Evolutionary conservation across 345 rosid species (phyloP).

Genomic region (Theobroma cacao): DNA sequence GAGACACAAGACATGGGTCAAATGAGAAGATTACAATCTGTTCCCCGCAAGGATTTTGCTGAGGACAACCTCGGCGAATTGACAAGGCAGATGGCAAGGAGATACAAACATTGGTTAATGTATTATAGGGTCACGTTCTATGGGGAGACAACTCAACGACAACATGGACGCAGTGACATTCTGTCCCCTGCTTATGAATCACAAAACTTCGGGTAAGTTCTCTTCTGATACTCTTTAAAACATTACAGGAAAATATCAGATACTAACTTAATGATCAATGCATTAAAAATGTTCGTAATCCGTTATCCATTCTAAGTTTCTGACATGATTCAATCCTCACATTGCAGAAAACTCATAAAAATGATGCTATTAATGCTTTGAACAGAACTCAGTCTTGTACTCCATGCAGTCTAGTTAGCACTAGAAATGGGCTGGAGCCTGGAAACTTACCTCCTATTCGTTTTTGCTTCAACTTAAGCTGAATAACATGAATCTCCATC

Average conservation of each 20-base stretch:
- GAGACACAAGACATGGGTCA: conserved; percentile 1
- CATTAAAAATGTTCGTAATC: neutral
- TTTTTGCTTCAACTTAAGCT: neutral
- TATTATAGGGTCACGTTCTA: conserved; percentile 64
- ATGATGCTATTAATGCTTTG: neutral
- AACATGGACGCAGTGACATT: conserved; percentile 20
- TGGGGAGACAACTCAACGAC: conserved; percentile 40
- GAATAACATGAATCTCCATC: neutral
- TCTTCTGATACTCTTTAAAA: neutral
- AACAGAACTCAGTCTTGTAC: neutral
- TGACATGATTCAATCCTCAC: neutral
- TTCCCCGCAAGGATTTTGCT: neutral
- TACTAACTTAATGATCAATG: neutral
- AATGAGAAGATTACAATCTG: conserved; percentile 12
- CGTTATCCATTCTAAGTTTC: neutral
- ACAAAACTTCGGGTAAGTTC: conserved; percentile 26
- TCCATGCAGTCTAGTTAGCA: neutral
- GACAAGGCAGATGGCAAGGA: conserved; percentile 48
- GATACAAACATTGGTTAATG: conserved; percentile 68
- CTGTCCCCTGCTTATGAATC: conserved; percentile 17
- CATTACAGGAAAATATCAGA: neutral
- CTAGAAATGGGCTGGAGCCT: neutral
- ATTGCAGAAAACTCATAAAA: neutral
- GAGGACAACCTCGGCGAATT: conserved; percentile 24
- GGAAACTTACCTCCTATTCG: neutral